Percentiles rank a stretch among this genome's conserved stretches.
These are phyloP conservation scores for Monilinia polystroma DNA, from an alignment of 2,329 filamentous ascomycete species.

Conservation along the genomic window DNA sequence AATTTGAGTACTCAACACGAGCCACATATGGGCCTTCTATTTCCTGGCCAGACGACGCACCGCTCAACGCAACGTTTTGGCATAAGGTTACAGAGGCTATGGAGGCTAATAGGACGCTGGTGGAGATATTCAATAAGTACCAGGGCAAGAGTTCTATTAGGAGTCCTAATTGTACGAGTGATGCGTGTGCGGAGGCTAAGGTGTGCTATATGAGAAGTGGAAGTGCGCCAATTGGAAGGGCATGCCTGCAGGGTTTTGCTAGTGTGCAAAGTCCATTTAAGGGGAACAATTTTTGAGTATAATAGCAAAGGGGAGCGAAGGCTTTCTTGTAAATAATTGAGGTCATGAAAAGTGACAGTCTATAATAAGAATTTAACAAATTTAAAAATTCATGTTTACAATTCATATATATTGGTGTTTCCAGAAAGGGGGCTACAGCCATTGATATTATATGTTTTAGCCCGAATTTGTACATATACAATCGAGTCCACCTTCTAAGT, in stretches of 20 bases:
- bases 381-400: not conserved
- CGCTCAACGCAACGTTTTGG: constrained; percentile 60
- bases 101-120: constrained; percentile 51
- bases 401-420: not conserved
- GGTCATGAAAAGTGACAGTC: not conserved
- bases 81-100: constrained; percentile 57
- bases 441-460: not conserved
- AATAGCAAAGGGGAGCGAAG: not conserved
- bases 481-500: not conserved
- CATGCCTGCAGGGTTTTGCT: constrained; percentile 52
- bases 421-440: not conserved
- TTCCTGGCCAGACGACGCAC: constrained; percentile 48
- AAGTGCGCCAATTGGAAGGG: constrained; percentile 50
- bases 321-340: not conserved
- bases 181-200: constrained; percentile 53
- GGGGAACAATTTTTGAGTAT: constrained; percentile 39
- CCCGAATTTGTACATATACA: not conserved
- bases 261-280: constrained; percentile 44
- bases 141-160: constrained; percentile 53
- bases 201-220: constrained; percentile 60
- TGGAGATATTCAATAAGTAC: constrained; percentile 50
- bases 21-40: constrained; percentile 48
- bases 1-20: constrained; percentile 53
- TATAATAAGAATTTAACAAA: not conserved
- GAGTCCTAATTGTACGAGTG: constrained; percentile 52